These are phyloP conservation scores for Citeromyces matritensis DNA, from an alignment of 805 yeast species.

Conservation along the genomic window DNA sequence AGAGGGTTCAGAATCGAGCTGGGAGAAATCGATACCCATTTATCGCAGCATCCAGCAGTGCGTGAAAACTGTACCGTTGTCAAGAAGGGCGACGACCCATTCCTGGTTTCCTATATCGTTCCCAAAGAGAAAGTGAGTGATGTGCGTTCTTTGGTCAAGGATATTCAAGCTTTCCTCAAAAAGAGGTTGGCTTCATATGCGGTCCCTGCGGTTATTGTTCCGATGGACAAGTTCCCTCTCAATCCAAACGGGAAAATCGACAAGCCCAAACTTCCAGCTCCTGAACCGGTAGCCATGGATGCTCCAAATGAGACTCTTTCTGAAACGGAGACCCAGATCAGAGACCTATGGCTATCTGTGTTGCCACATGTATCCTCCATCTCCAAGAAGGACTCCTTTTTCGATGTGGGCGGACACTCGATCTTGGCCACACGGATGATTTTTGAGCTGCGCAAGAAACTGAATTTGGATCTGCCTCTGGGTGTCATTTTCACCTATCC, in stretches of 20 bases:
- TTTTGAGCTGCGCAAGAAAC: conserved; percentile 69
- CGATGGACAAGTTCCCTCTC: conserved; percentile 72
- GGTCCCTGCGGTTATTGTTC: conserved; percentile 83
- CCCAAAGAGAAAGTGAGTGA: conserved; percentile 39
- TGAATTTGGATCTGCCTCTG: conserved; percentile 72
- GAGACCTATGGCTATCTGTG: conserved; percentile 75
- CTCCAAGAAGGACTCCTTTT: conserved; percentile 75
- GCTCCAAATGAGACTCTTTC: conserved; percentile 58
- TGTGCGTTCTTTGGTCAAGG: conserved; percentile 55
- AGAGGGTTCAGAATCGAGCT: conserved; percentile 97
- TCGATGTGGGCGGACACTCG: conserved; percentile 96
- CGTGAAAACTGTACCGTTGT: conserved; percentile 91
- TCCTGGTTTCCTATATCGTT: conserved; percentile 81
- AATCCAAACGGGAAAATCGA: conserved; percentile 98
- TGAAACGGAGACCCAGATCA: conserved; percentile 48
- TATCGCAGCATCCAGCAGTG: conserved; percentile 84
- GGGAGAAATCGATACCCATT: conserved; percentile 96
- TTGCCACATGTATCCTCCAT: conserved; percentile 70
- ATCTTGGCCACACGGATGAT: conserved; percentile 95
- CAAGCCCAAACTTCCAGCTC: conserved; percentile 93
- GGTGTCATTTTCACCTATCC: conserved; percentile 87
- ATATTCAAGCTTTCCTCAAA: conserved; percentile 69
- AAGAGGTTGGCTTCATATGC: conserved; percentile 88
- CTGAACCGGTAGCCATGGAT: conserved; percentile 74
- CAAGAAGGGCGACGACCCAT: conserved; percentile 82